These are phyloP conservation scores for Arctium lappa DNA, from an alignment of 129 eudicot species.

Conservation along the genomic window DNA sequence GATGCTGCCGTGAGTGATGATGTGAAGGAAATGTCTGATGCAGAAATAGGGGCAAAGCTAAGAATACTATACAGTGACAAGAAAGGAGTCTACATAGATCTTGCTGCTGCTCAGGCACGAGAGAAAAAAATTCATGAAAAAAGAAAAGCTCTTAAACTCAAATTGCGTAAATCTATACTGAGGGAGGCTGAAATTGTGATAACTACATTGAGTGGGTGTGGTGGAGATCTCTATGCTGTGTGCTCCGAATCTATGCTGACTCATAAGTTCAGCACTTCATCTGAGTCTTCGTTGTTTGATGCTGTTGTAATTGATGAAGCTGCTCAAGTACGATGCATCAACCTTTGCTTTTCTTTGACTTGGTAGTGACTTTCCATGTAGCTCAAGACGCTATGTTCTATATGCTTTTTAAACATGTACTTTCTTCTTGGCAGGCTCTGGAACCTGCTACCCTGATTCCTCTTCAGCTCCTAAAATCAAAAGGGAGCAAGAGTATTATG, in stretches of 20 bases:
- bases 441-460: constrained; percentile 98
- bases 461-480: constrained; percentile 87
- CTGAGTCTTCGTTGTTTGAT: constrained; percentile 75
- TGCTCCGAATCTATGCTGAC: constrained; percentile 63
- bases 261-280: constrained; percentile 54
- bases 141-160: constrained; percentile 62
- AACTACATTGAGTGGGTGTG: constrained; percentile 94
- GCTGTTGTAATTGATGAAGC: constrained; percentile 99
- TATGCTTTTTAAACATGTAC: constrained; percentile 14
- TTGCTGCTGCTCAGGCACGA: constrained; percentile 67
- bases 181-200: constrained; percentile 95
- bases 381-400: neutral
- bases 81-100: constrained; percentile 57
- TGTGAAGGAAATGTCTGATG: constrained; percentile 61
- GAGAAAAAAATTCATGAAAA: constrained; percentile 80
- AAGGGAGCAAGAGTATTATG: constrained; percentile 85
- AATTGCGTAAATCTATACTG: constrained; percentile 64
- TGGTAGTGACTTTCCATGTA: neutral
- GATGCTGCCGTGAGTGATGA: constrained; percentile 38
- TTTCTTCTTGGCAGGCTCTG: constrained; percentile 60
- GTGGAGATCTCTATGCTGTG: constrained; percentile 87
- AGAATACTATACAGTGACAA: constrained; percentile 63
- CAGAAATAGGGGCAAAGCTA: constrained; percentile 64
- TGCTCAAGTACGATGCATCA: constrained; percentile 62
- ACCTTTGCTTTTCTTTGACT: constrained; percentile 5